Base-by-base conservation (phyloP, 2,329 filamentous ascomycete species). In the Cercospora sp. region DNA sequence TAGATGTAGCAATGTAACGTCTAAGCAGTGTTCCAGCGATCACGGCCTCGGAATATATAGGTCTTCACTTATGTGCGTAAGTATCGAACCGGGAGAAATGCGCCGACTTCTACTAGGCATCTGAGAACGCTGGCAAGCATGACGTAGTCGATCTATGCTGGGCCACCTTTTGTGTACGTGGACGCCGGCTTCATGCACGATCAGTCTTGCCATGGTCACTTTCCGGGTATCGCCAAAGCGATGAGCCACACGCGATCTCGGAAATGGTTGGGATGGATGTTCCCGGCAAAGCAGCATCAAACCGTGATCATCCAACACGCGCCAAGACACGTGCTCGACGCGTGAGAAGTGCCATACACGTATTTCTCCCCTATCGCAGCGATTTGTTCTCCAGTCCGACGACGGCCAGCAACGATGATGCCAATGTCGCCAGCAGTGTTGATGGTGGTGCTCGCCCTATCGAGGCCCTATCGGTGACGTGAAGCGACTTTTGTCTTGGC, bases 391-490 rank as follows among this genome's bases (percentile, higher is more conserved):
- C 9, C 30, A 32, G 8, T 12, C 30, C 30, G 30, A 32, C 9
- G 30, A 32, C 9, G 34, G 13, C n/a, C 4, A 21, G 18, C 45
- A 1, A 51, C 21, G 18, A 13, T 2, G 43, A 49, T 0, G 21
- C 45, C 45, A 5, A 51, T 51, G 45, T 26, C 45, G 45, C 45
- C 10, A 9, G 5, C 37, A 7, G 2, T 16, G 16, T 2, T n/a
- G 45, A 26, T 51, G 45, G 5, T 45, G 45, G 18, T 24, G 3
- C 9, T 21, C 21, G 40, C 37, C 61, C 61, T 63, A 63, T 63
- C 61, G 16, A 53, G n/a, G 61, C 61, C 61, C 61, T 63, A 55
- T 63, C 61, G 61, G 45, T 53, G 61, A 63, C 18, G 61, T 55
- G 61, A 63, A 53, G 61, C 45, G 61, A 53, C 24, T 3, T 51